Base-by-base conservation (phyloP, 441 rosid genomes). In the Mallotus japonicus region DNA sequence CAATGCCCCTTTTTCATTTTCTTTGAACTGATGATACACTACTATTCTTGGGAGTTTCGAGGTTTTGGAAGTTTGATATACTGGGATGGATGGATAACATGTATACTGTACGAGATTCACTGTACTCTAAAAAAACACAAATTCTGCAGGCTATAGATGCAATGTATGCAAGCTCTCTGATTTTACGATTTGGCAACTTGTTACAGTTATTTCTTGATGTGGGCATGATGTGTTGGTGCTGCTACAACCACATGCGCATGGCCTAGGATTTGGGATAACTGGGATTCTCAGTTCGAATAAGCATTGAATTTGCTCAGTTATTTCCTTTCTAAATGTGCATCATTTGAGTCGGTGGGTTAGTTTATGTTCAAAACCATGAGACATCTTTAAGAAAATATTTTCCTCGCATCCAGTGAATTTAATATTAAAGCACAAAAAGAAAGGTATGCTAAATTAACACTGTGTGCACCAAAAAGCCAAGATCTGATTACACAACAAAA, bases 91-190 rank as follows among this genome's bases (percentile, higher is more conserved):
- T 13, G 10, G 62, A 12, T 44, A 44, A 42, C n/a, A 44, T 24
- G 22, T 15, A 72, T 10, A 71, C 34, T 32, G 64, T 54, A 34
- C 51, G 24, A 66, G 42, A 19, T 60, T 71, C 44, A 34, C 34
- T 60, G 19, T 55, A 8, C 3, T 13, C 3, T 9, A 1, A 3
- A 9, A 7, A 44, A 56, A 56, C 1, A 61, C 2, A 14, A 59
- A 24, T 1, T 3, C 54, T 16, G 22, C 16, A 32, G 28, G 10
- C 44, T 54, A 10, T 13, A 12, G 46, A 7, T 19, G 8, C 24
- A 57, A 42, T 65, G 24, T 42, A 20, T 20, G 20, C 34, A 51
- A 2, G 56, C 4, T 14, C 56, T 47, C 6, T 47, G 50, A 47
- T 7, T 8, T 62, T 15, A 3, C 5, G 40, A 34, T 16, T 20